Conservation (phyloP, 345 rosid genomes). For the Moringa oleifera region DNA sequence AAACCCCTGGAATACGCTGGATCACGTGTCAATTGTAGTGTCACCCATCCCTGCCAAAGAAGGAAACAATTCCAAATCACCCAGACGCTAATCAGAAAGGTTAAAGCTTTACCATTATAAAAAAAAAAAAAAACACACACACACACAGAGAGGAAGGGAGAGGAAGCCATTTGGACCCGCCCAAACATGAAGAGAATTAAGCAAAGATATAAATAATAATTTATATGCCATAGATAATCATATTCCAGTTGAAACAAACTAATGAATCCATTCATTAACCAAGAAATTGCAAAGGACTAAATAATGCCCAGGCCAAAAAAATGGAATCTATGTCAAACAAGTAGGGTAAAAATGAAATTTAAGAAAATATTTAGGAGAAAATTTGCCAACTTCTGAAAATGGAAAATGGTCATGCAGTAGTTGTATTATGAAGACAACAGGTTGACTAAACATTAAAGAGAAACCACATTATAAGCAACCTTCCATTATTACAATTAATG, state of each 20-base stretch:
- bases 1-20: constrained; percentile 56
- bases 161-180: background rate
- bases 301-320: background rate
- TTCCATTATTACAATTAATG: no score
- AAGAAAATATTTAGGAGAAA: background rate
- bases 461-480: background rate
- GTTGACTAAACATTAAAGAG: background rate
- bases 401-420: background rate
- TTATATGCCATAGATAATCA: background rate
- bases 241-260: background rate
- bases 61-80: constrained; percentile 11
- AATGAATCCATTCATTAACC: background rate
- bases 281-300: no score
- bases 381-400: background rate
- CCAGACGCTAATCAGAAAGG: background rate
- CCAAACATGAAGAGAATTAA: background rate
- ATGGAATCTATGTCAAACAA: background rate
- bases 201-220: background rate
- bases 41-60: constrained; percentile 73
- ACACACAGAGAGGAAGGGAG: background rate
- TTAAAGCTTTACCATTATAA: background rate
- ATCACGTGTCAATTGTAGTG: constrained; percentile 83
- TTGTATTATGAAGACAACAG: background rate
- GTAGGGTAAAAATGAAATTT: background rate
- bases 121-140: no score